Evolutionary conservation across 2,329 filamentous ascomycete species (phyloP), one percentile per base, ranked within the genome.

Genomic region (Didymella keratinophila): DNA sequence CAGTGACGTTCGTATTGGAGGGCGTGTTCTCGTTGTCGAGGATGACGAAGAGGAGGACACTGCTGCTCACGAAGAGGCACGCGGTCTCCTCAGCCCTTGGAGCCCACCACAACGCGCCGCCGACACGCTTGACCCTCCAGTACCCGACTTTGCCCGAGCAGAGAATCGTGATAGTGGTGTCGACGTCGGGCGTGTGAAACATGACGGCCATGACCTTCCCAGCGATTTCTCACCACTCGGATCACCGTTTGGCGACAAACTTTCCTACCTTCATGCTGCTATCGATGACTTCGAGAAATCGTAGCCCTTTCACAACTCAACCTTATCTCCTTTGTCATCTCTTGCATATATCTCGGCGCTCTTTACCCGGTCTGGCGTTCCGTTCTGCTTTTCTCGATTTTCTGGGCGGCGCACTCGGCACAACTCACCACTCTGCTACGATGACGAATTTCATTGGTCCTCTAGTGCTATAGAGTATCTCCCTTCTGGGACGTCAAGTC

Each of bases 1-100:
- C 9, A 91, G 87, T 64, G 94, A 98, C 70, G 83, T 96, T 32
- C 86, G 91, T 68, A 80, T 97, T 3, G 92, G 93, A 12, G 93
- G 93, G 0, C 86, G 92, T 21, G 90, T 97, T 1, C 81, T 97
- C 3, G 82, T 85, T 2, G 82, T 84, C 0, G 90, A 94, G 62
- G 90, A 93, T 46, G 78, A 87, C 28, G 56, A 58, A 23, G 69
- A 66, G 3, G 61, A 67, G 5, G 66, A 66, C 9, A 63, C 49
- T 48, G 44, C 42, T 7, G 47, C 55, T 12, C 52, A 63, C 11
- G 61, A 65, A 21, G 69, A 66, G 32, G 71, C 67, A 1, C 70
- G 64, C 51, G 68, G 72, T 25, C 66, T 78, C 4, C 65, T 78
- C 23, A 77, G 75, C 37, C 71, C 74, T 2, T 78, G 75, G 76